Evolutionary conservation across 768 basidiomycete species (phyloP).

Genomic region (Kwoniella newhampshirensis): DNA sequence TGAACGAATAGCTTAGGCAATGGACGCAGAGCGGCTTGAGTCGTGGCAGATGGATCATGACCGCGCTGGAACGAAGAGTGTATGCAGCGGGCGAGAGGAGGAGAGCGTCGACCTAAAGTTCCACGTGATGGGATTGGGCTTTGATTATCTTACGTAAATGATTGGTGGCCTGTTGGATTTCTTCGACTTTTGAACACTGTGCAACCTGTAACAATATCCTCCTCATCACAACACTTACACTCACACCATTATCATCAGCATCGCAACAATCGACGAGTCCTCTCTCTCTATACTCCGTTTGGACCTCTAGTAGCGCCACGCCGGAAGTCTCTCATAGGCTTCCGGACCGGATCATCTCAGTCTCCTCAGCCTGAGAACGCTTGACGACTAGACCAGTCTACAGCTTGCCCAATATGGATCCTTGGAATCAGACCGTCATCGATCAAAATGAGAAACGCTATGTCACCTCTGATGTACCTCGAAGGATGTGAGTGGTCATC

Average conservation of each 20-base stretch:
- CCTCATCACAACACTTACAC: neutral
- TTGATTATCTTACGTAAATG: constrained; percentile 5
- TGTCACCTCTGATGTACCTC: constrained; percentile 53
- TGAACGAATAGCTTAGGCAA: too few species aligned
- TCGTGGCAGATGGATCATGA: too few species aligned
- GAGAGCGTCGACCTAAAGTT: too few species aligned
- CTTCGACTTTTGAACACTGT: neutral
- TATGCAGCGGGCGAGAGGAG: too few species aligned
- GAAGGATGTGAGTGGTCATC: constrained; percentile 48
- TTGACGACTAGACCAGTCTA: neutral
- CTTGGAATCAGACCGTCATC: constrained; percentile 6
- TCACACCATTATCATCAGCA: neutral
- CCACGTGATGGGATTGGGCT: too few species aligned
- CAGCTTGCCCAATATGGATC: constrained; percentile 23
- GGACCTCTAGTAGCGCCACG: neutral
- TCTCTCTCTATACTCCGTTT: neutral
- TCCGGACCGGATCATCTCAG: constrained; percentile 12
- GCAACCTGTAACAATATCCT: neutral
- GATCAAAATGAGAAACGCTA: constrained; percentile 52
- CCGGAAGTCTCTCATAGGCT: constrained; percentile 28
- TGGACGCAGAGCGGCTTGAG: too few species aligned
- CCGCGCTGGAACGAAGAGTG: too few species aligned
- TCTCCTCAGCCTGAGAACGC: neutral
- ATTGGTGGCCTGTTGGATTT: constrained; percentile 1
- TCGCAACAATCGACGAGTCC: neutral